Percentiles rank a stretch among this genome's conserved stretches.
phyloP scores from a whole-genome alignment of 148 eudicot genomes.

The Arctostaphylos glauca region DNA sequence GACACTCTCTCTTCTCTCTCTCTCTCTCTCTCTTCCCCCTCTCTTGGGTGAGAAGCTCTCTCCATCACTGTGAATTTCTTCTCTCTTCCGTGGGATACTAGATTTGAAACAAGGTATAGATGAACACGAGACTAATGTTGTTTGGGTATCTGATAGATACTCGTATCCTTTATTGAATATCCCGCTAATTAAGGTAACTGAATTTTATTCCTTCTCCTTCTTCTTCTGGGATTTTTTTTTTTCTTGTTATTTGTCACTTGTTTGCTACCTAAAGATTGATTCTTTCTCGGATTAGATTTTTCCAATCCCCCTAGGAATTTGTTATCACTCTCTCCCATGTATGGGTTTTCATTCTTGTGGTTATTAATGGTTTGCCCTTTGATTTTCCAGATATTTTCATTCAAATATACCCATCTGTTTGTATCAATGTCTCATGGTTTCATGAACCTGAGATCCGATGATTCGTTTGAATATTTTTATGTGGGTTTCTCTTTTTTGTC shows the following conservation, averaged over 20 bases:
- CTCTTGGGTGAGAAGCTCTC: background rate
- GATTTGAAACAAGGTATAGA: background rate
- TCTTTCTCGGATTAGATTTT: background rate
- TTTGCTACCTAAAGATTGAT: background rate
- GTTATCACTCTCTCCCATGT: background rate
- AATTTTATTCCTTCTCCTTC: background rate
- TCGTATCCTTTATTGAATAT: background rate
- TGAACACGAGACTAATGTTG: background rate
- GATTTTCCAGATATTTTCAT: background rate
- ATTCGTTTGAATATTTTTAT: too few relatives aligned
- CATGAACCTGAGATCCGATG: background rate
- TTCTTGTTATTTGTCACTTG: background rate
- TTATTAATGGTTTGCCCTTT: background rate
- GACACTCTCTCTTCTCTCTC: background rate
- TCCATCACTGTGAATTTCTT: background rate
- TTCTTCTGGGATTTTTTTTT: background rate
- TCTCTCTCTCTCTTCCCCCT: background rate
- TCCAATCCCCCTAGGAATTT: background rate
- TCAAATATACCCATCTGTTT: background rate
- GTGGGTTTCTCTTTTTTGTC: background rate
- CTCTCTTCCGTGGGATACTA: background rate
- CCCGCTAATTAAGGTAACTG: constrained; percentile 2
- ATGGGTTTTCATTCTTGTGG: background rate
- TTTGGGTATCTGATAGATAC: background rate
- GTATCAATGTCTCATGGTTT: background rate